Conservation (phyloP, 768 basidiomycete species). For the Xerocomellus intermedius region DNA sequence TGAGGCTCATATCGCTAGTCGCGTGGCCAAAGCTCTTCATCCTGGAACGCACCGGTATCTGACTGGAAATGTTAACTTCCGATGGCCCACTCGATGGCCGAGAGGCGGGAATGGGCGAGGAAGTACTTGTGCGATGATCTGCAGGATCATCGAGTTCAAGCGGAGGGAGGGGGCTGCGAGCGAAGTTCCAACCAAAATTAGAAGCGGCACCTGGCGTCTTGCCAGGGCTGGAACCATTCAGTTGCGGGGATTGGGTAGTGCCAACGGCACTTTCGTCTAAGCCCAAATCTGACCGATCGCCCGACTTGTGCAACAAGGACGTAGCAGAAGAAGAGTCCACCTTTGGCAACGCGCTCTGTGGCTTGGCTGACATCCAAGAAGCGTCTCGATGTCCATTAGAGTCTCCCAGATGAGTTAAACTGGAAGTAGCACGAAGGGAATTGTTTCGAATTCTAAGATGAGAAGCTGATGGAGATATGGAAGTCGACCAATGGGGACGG, state of each 20-base stretch:
- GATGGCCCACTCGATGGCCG: slow-evolving; percentile 28
- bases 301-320: not conserved
- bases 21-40: slow-evolving; percentile 28
- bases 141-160: slow-evolving; percentile 35
- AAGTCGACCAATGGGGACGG: slow-evolving; percentile 51
- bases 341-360: slow-evolving; percentile 2
- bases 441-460: slow-evolving; percentile 3
- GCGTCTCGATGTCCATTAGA: slow-evolving; percentile 7
- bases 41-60: slow-evolving; percentile 46
- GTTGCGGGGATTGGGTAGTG: not conserved
- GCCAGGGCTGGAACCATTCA: slow-evolving; percentile 7
- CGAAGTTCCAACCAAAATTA: slow-evolving; percentile 41
- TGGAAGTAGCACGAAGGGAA: slow-evolving; percentile 20
- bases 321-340: not conserved
- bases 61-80: slow-evolving; percentile 31
- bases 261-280: not conserved
- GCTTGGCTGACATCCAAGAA: slow-evolving; percentile 1
- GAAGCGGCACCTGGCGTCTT: slow-evolving; percentile 25
- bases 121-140: slow-evolving; percentile 15
- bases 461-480: slow-evolving; percentile 20
- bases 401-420: slow-evolving; percentile 12
- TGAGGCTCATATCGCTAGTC: slow-evolving; percentile 23
- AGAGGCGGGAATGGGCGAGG: slow-evolving; percentile 27
- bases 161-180: slow-evolving; percentile 39
- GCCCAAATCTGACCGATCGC: not conserved